Conservation (phyloP, 2,329 filamentous ascomycete genomes). For the Rosellinia necatrix region DNA sequence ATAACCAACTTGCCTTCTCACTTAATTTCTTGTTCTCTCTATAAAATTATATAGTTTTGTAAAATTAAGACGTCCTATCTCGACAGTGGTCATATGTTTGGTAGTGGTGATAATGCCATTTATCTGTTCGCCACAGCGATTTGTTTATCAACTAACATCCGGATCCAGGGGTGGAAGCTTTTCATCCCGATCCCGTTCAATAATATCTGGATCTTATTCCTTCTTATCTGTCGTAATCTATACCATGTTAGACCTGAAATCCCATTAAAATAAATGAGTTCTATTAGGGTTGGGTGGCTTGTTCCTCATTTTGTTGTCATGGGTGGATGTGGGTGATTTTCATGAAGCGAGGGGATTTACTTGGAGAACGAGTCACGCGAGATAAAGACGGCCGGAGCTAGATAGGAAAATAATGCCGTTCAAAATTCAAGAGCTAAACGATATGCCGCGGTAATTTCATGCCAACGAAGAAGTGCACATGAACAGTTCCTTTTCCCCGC, state of each 20-base stretch:
- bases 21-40: too few relatives aligned
- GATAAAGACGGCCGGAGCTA: not conserved
- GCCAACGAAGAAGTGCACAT: slow-evolving; percentile 12
- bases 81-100: too few relatives aligned
- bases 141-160: too few relatives aligned
- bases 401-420: slow-evolving; percentile 10
- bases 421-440: slow-evolving; percentile 18
- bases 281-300: not conserved
- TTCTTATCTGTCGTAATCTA: not conserved
- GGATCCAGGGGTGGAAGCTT: not conserved
- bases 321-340: too few relatives aligned
- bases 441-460: slow-evolving; percentile 18
- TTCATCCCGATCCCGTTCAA: slow-evolving; percentile 3
- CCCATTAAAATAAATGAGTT: not conserved
- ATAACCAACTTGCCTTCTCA: too few relatives aligned
- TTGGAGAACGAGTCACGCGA: not conserved
- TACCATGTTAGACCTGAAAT: not conserved
- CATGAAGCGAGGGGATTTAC: not conserved
- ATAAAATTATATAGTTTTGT: too few relatives aligned
- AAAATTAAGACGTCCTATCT: too few relatives aligned
- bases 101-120: too few relatives aligned
- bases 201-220: not conserved
- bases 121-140: too few relatives aligned
- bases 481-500: slow-evolving; percentile 15
- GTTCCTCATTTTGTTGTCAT: not conserved